These are phyloP conservation scores for Saksenaea vasiformis DNA, from an alignment of 371 early-diverging fungal species.

Conservation along the genomic window DNA sequence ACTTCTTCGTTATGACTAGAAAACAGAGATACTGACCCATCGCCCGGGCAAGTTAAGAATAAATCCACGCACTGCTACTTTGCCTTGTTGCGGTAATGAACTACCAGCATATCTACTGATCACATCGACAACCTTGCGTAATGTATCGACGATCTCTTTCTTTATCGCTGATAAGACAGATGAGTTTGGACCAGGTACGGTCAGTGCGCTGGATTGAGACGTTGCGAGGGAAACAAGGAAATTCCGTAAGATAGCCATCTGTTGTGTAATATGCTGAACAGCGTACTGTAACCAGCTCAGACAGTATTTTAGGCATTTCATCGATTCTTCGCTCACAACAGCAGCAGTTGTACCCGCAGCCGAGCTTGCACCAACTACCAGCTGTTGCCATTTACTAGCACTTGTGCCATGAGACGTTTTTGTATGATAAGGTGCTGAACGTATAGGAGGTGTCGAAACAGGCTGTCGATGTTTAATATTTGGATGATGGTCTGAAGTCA, in stretches of 20 bases:
- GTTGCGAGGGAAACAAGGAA: slow-evolving; percentile 62
- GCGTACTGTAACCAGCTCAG: slow-evolving; percentile 88
- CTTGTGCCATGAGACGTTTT: neutral
- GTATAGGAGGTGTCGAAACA: neutral
- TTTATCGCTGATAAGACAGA: slow-evolving; percentile 61
- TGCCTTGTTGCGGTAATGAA: slow-evolving; percentile 82
- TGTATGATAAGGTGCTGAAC: neutral
- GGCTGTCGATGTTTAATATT: neutral
- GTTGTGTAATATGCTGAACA: slow-evolving; percentile 76
- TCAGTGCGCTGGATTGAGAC: slow-evolving; percentile 10
- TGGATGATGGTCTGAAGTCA: neutral
- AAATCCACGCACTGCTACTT: slow-evolving; percentile 77
- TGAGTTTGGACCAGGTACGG: slow-evolving; percentile 22
- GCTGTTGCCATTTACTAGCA: slow-evolving; percentile 63
- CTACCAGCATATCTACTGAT: slow-evolving; percentile 86
- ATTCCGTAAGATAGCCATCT: slow-evolving; percentile 68
- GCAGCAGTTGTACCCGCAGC: slow-evolving; percentile 73
- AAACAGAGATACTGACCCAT: slow-evolving; percentile 57
- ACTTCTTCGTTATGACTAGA: too few relatives aligned
- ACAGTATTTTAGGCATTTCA: slow-evolving; percentile 79
- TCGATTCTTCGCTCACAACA: slow-evolving; percentile 75
- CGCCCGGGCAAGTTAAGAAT: slow-evolving; percentile 85
- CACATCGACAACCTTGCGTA: slow-evolving; percentile 86
- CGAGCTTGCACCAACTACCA: slow-evolving; percentile 68
- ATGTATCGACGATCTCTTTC: slow-evolving; percentile 82